Percentiles rank a stretch among this genome's conserved stretches.
Evolutionary conservation across 306 rosid genomes (phyloP).

Genomic region (Abrus pulchellus): DNA sequence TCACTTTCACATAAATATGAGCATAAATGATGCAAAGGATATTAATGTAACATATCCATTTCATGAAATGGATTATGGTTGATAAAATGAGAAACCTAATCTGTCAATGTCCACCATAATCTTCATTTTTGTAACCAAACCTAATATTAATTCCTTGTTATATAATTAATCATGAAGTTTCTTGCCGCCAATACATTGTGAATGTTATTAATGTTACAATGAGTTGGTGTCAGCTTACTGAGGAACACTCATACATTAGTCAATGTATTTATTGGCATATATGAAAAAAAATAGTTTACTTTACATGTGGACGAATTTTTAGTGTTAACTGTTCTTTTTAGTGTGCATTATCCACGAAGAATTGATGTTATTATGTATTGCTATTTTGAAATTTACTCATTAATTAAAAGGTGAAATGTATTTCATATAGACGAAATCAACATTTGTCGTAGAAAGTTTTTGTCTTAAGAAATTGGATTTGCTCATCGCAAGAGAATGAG

Average conservation of each 20-base stretch:
- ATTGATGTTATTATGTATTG: background rate
- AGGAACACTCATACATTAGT: slow-evolving; percentile 66
- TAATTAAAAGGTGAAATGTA: slow-evolving; percentile 2
- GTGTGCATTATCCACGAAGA: too few species aligned
- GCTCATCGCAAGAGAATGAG: slow-evolving; percentile 2
- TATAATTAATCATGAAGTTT: slow-evolving; percentile 62
- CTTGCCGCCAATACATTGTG: slow-evolving; percentile 90
- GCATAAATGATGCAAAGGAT: background rate
- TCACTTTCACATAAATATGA: background rate
- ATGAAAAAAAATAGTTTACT: background rate
- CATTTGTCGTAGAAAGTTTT: slow-evolving; percentile 8
- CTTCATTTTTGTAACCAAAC: slow-evolving; percentile 44
- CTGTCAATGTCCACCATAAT: slow-evolving; percentile 45
- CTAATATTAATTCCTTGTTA: slow-evolving; percentile 27
- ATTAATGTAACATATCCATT: background rate
- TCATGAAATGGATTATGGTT: background rate
- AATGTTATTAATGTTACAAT: slow-evolving; percentile 92
- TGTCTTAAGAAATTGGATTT: background rate
- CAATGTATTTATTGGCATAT: background rate
- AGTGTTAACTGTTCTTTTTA: too few species aligned
- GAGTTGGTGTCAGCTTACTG: slow-evolving; percentile 95
- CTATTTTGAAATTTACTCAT: slow-evolving; percentile 15
- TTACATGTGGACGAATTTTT: background rate
- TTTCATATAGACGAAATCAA: background rate
- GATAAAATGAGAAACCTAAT: background rate